Percentiles rank a stretch among this genome's conserved stretches.
Evolutionary conservation across 1,139 yeast genomes (phyloP).

Genomic region (Sporopachydermia cereana): DNA sequence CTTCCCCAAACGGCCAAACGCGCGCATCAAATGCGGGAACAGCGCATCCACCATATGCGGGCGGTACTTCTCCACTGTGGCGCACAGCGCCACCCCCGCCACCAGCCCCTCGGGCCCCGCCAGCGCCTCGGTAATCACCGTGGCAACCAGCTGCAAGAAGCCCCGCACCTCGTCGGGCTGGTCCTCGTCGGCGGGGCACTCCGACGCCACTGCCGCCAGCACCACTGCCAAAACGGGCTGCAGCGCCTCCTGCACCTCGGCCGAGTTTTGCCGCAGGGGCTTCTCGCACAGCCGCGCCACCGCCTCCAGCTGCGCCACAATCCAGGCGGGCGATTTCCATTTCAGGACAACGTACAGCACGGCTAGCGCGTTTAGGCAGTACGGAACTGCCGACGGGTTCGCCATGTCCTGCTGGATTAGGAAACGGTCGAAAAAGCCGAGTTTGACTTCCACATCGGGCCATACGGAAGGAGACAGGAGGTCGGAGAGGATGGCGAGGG

Average conservation of each 20-base stretch:
- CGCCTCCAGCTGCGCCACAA: constrained; percentile 52
- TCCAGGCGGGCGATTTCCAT: constrained; percentile 70
- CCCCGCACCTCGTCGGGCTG: constrained; percentile 49
- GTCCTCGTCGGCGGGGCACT: constrained; percentile 35
- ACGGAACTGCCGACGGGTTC: constrained; percentile 45
- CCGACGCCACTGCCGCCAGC: constrained; percentile 43
- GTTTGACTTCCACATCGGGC: constrained; percentile 79
- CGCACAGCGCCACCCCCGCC: constrained; percentile 80
- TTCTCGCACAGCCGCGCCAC: constrained; percentile 70
- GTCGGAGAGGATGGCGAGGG: constrained; percentile 62
- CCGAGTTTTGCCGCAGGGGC: constrained; percentile 72
- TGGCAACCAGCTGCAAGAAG: constrained; percentile 49
- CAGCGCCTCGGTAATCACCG: constrained; percentile 74
- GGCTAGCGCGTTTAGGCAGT: constrained; percentile 83
- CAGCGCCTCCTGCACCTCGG: constrained; percentile 66
- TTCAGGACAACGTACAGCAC: constrained; percentile 79
- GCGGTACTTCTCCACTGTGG: constrained; percentile 66
- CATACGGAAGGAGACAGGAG: constrained; percentile 64
- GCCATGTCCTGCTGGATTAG: constrained; percentile 67
- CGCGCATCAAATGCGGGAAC: constrained; percentile 68
- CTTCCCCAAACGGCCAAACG: constrained; percentile 78
- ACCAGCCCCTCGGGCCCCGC: constrained; percentile 75
- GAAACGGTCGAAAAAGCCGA: constrained; percentile 79
- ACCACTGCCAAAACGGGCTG: constrained; percentile 64
- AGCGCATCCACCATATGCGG: constrained; percentile 67